Percentiles rank a stretch among this genome's conserved stretches.
These are phyloP conservation scores for Centella asiatica DNA, from an alignment of 129 eudicot species.

Conservation along the genomic window DNA sequence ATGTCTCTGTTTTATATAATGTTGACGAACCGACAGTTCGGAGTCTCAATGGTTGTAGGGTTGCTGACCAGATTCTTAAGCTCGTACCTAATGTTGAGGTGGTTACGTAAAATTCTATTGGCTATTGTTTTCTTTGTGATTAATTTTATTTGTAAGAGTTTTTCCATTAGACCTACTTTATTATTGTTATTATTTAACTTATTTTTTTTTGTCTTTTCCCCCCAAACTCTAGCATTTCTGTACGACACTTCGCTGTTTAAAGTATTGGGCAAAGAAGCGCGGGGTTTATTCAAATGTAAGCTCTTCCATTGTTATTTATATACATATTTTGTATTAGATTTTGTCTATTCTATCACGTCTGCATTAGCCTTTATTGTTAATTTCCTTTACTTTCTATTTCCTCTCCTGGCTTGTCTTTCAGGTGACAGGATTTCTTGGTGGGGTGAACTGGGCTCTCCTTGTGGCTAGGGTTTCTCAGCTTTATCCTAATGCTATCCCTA, in stretches of 20 bases:
- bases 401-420: slow-evolving; percentile 8
- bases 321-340: not conserved
- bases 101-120: not conserved
- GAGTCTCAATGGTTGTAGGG: slow-evolving; percentile 92
- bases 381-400: not conserved
- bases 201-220: not conserved
- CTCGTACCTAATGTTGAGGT: slow-evolving; percentile 97
- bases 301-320: not conserved
- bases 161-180: too few relatives aligned
- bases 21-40: slow-evolving; percentile 91
- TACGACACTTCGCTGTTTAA: slow-evolving; percentile 73
- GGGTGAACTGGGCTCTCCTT: slow-evolving; percentile 93
- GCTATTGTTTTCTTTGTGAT: not conserved
- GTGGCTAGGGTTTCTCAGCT: slow-evolving; percentile 85
- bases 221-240: slow-evolving; percentile 56
- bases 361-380: not conserved
- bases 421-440: slow-evolving; percentile 98
- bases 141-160: not conserved
- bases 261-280: slow-evolving; percentile 87
- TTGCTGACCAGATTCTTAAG: slow-evolving; percentile 93
- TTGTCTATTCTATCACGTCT: not conserved
- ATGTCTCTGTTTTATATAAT: slow-evolving; percentile 56
- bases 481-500: slow-evolving; percentile 83
- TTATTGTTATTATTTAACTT: not conserved
- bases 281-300: slow-evolving; percentile 95